Percentiles rank a stretch among this genome's conserved stretches.
Conservation (phyloP, 1,139 yeast species). For the Blastobotrys capitulatus region DNA sequence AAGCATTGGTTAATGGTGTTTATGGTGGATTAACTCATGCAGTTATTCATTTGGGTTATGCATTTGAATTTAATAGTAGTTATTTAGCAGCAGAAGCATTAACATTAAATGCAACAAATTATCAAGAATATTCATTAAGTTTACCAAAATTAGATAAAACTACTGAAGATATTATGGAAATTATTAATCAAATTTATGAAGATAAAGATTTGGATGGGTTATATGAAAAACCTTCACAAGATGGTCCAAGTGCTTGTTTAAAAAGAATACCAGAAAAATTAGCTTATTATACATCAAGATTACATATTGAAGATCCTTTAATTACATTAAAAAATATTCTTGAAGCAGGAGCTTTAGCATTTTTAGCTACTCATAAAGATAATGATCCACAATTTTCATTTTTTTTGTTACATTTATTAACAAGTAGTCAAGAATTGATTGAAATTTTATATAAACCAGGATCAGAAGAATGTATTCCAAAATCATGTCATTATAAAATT, state of each 20-base stretch:
- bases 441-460: constrained; percentile 21
- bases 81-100: constrained; percentile 32
- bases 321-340: constrained; percentile 21
- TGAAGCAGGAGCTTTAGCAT: constrained; percentile 21
- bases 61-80: constrained; percentile 29
- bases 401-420: constrained; percentile 29
- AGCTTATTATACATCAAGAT: constrained; percentile 20
- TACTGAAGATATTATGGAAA: constrained; percentile 16
- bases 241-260: constrained; percentile 2
- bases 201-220: constrained; percentile 20
- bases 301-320: constrained; percentile 17
- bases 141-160: neutral
- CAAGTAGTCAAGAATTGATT: constrained; percentile 28
- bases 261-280: constrained; percentile 15
- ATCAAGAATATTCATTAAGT: neutral
- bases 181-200: constrained; percentile 20
- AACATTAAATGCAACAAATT: constrained; percentile 17
- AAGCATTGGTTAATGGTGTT: constrained; percentile 21
- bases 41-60: constrained; percentile 34
- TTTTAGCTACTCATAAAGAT: constrained; percentile 24
- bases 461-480: constrained; percentile 18
- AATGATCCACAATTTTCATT: constrained; percentile 27
- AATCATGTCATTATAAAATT: constrained; percentile 13
- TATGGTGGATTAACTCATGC: constrained; percentile 30
- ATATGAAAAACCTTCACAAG: neutral